A percentile compares a stretch with the other conserved stretches of the same genome.
Conservation (phyloP, 192 early-diverging fungal genomes). For the Coemansia furcata region DNA sequence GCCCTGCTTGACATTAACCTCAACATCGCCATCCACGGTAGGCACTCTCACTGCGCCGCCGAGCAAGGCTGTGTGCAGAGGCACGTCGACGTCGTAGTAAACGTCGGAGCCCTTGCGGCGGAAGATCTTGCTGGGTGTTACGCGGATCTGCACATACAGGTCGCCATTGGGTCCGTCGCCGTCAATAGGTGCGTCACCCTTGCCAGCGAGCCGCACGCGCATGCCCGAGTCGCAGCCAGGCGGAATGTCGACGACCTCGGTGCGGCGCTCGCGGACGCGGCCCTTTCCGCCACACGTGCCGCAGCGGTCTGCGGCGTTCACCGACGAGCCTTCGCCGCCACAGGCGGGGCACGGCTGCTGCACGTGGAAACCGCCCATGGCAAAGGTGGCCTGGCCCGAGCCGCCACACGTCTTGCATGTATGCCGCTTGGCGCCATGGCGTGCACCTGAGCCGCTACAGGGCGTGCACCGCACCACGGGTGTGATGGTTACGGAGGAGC, state of each 20-base stretch:
- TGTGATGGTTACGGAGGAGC: constrained; percentile 64
- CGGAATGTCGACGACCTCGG: constrained; percentile 76
- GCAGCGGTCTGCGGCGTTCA: constrained; percentile 70
- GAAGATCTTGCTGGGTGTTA: constrained; percentile 73
- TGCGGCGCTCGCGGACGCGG: constrained; percentile 68
- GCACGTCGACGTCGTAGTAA: constrained; percentile 69
- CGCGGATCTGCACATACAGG: constrained; percentile 76
- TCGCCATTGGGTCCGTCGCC: constrained; percentile 78
- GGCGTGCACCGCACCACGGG: constrained; percentile 70
- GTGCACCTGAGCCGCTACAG: constrained; percentile 80
- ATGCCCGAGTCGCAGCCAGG: constrained; percentile 83
- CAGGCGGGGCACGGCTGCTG: constrained; percentile 79
- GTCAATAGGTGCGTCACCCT: constrained; percentile 80
- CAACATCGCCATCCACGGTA: constrained; percentile 95
- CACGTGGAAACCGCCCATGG: constrained; percentile 90
- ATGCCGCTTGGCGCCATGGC: constrained; percentile 67
- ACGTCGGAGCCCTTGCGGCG: constrained; percentile 80
- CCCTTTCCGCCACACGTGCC: constrained; percentile 77
- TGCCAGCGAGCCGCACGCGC: constrained; percentile 68
- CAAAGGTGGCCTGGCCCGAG: constrained; percentile 77
- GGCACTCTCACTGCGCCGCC: constrained; percentile 86
- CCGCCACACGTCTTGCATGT: constrained; percentile 79
- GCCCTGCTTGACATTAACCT: constrained; percentile 80
- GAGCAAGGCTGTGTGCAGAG: constrained; percentile 82
- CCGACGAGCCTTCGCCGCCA: constrained; percentile 73